Percentiles rank a stretch among this genome's conserved stretches.
phyloP scores from a whole-genome alignment of 2,329 filamentous ascomycete genomes.

The Trichoderma lentiforme region DNA sequence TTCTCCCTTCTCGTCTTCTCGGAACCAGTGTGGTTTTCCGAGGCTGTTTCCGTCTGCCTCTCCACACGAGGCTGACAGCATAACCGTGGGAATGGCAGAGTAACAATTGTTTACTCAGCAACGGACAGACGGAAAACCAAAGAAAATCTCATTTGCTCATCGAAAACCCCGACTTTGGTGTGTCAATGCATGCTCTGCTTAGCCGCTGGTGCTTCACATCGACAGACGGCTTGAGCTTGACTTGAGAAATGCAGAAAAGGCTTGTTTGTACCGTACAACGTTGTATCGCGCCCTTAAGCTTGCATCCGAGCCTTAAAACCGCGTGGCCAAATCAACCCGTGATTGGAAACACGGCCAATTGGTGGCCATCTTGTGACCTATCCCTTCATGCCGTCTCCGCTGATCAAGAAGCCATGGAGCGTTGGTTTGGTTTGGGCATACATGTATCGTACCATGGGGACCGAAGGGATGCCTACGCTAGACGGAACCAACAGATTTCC shows the following conservation, averaged over 20 bases:
- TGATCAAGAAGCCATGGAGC: neutral
- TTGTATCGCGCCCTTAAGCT: conserved; percentile 16
- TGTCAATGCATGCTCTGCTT: neutral
- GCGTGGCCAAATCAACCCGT: conserved; percentile 5
- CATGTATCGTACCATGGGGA: neutral
- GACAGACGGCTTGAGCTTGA: neutral
- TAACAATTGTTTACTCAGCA: neutral
- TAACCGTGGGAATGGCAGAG: neutral
- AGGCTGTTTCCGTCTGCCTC: neutral
- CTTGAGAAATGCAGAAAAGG: neutral
- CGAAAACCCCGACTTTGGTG: neutral
- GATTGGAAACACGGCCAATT: neutral
- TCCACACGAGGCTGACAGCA: neutral
- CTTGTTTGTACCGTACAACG: neutral
- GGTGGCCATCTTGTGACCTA: conserved; percentile 3
- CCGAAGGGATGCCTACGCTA: neutral
- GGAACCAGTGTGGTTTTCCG: neutral
- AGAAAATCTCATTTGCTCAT: neutral
- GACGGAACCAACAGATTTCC: conserved; percentile 2
- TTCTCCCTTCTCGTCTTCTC: neutral
- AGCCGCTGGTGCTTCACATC: neutral
- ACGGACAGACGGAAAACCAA: neutral
- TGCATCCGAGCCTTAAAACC: conserved; percentile 12
- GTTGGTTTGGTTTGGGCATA: neutral
- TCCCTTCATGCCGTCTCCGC: neutral